Evolutionary conservation across 768 basidiomycete species (phyloP).

Genomic region (Crepidotus variabilis): DNA sequence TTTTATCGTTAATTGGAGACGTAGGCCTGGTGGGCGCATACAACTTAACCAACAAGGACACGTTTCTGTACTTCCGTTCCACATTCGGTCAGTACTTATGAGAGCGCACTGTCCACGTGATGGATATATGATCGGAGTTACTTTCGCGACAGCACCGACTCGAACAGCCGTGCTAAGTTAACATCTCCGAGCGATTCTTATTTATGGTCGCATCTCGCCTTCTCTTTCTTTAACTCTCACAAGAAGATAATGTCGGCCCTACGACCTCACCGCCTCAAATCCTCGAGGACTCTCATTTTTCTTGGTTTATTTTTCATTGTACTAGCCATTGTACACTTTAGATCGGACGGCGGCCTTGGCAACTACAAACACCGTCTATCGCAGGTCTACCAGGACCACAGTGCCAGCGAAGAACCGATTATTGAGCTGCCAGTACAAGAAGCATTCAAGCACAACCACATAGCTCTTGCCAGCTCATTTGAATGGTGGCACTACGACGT

Average conservation of each 20-base stretch:
- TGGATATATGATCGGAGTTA: too few species aligned
- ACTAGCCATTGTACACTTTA: not conserved
- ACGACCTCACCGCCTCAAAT: not conserved
- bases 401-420: not conserved
- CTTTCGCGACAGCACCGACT: too few species aligned
- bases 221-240: not conserved
- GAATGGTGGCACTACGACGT: not conserved
- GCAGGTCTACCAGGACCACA: not conserved
- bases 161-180: too few species aligned
- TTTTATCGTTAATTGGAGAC: too few species aligned
- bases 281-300: not conserved
- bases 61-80: too few species aligned
- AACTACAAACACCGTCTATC: not conserved
- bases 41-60: too few species aligned
- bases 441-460: not conserved
- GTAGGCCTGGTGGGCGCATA: too few species aligned
- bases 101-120: too few species aligned
- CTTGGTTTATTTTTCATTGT: not conserved
- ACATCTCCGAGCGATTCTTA: too few species aligned
- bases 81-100: too few species aligned
- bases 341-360: not conserved
- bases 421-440: not conserved
- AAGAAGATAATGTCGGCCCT: not conserved
- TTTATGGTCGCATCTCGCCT: not conserved
- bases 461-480: not conserved